A percentile compares a stretch with the other conserved stretches of the same genome.
phyloP scores from a whole-genome alignment of 2,329 filamentous ascomycete genomes.

The Chaetomiaceae sp. region DNA sequence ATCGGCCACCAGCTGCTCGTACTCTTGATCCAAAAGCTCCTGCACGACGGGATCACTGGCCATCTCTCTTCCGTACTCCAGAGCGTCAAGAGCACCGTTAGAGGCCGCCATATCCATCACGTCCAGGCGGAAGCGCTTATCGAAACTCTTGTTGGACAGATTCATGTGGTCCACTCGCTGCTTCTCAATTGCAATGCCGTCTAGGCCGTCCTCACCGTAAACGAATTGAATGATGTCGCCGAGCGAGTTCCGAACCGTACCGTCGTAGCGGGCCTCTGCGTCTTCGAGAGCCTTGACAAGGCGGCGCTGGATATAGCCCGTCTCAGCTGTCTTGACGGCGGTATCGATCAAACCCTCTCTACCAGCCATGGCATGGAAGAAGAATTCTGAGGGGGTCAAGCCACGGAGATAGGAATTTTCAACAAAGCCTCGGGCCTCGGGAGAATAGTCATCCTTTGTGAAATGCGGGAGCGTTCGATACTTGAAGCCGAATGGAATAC shows the following conservation, averaged over 20 bases:
- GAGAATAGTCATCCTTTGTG: conserved; percentile 98
- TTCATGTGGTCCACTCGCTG: conserved; percentile 85
- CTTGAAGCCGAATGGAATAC: conserved; percentile 98
- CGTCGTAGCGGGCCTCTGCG: conserved; percentile 95
- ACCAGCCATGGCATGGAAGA: conserved; percentile 99
- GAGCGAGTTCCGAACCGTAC: conserved; percentile 92
- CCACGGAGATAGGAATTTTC: conserved; percentile 98
- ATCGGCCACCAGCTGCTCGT: conserved; percentile 70
- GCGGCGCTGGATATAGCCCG: conserved; percentile 97
- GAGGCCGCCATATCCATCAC: conserved; percentile 64
- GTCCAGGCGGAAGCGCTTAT: conserved; percentile 78
- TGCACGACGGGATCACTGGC: conserved; percentile 85
- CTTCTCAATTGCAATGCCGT: conserved; percentile 89
- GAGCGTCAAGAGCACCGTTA: conserved; percentile 61
- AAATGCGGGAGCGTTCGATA: conserved; percentile 96
- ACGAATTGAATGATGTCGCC: conserved; percentile 96
- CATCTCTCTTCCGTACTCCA: conserved; percentile 85
- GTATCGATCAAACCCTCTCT: conserved; percentile 99
- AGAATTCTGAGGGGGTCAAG: conserved; percentile 92
- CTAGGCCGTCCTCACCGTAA: conserved; percentile 94
- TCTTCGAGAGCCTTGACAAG: conserved; percentile 97
- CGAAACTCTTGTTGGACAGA: conserved; percentile 72
- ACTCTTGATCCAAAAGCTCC: conserved; percentile 81
- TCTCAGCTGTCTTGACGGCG: conserved; percentile 98
- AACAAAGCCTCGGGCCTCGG: conserved; percentile 93